These are phyloP conservation scores for Penicillium argentinense DNA, from an alignment of 495 filamentous ascomycete species.

Conservation along the genomic window DNA sequence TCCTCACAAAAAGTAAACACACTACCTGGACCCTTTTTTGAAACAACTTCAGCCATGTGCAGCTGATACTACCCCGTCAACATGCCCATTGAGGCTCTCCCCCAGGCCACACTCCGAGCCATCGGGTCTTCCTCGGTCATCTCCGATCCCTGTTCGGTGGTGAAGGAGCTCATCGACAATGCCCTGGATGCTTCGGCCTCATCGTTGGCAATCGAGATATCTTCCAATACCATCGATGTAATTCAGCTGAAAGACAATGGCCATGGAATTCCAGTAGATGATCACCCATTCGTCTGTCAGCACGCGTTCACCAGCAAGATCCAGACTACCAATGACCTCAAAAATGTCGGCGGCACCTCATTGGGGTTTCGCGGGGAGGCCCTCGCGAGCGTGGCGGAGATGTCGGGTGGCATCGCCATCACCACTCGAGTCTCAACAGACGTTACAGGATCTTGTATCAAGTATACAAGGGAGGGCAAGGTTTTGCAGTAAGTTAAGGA, in stretches of 20 bases:
- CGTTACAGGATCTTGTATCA: conserved; percentile 55
- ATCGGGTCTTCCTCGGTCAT: conserved; percentile 75
- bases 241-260: conserved; percentile 93
- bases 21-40: not conserved
- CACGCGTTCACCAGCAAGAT: conserved; percentile 87
- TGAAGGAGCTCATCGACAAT: conserved; percentile 95
- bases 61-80: conserved; percentile 12
- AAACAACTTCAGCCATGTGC: conserved; percentile 6
- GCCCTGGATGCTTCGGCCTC: conserved; percentile 80
- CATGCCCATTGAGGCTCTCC: conserved; percentile 69
- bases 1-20: no score
- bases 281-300: conserved; percentile 66
- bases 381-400: conserved; percentile 71
- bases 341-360: conserved; percentile 58
- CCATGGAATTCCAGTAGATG: conserved; percentile 69
- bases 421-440: conserved; percentile 73
- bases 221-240: conserved; percentile 72
- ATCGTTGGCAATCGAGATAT: conserved; percentile 70
- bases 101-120: conserved; percentile 59
- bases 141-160: conserved; percentile 66
- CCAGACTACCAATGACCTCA: conserved; percentile 68
- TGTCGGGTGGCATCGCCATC: conserved; percentile 63
- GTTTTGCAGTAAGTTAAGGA: conserved; percentile 38
- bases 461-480: conserved; percentile 52
- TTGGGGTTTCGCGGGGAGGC: conserved; percentile 90